Evolutionary conservation across 495 filamentous ascomycete species (phyloP), one percentile per base, ranked within the genome.

Genomic region (Paragyromitra xinjiangensis): DNA sequence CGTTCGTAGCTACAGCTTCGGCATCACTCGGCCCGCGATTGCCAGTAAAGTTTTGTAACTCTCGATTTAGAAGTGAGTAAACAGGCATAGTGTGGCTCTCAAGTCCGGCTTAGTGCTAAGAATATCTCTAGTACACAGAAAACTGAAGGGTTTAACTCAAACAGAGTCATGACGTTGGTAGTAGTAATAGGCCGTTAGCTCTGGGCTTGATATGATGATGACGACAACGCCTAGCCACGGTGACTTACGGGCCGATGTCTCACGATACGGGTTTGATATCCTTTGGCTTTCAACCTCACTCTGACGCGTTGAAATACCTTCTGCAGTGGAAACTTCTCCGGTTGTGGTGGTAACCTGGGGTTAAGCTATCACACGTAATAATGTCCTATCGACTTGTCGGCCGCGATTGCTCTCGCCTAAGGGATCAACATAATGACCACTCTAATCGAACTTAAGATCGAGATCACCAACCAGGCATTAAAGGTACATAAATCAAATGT

Each of bases 281-380:
- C 34, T 62, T 16, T 34, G 5, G 19, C 14, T 24, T 56, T 22
- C 19, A 26, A 26, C 26, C 48, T 50, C 42, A 16, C 42, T n/a
- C 65, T 70, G 68, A 70, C 68, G 29, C 29, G 68, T 62, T 62
- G 4, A 11, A 61, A 39, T 61, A 39, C 8, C 51, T 26, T 7
- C 6, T 39, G 37, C 16, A 16, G 40, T 45, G 11, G 22, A 68
- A 14, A 24, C 9, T 16, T 70, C 66, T 67, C 14, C 16, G 29
- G 29, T 1, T 51, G 29, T 14, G n/a, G n/a, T 42, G 37, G 14
- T 19, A 12, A n/a, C 16, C 53, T 42, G 16, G 14, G 12, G 61
- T 8, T 55, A 34, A 45, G 39, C 26, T 8, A 8, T 26, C 50
- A 22, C 5, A 12, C 44, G 42, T 22, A 16, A 29, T 61, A 19